Conservation (phyloP, 495 filamentous ascomycete genomes). For the Hypoxylon rickii region DNA sequence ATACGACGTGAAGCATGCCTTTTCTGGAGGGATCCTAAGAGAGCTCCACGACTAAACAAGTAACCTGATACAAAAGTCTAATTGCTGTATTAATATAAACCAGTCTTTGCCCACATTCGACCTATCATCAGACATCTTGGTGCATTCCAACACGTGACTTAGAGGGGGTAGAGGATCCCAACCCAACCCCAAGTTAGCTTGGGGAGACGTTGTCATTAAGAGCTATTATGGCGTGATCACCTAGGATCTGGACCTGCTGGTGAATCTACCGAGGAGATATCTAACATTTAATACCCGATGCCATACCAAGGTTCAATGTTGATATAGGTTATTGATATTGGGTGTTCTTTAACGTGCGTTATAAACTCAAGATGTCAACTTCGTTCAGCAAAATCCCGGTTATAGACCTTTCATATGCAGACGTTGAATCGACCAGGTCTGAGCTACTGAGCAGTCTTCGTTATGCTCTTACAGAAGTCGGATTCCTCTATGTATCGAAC, state of each 20-base stretch:
- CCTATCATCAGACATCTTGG: too few species aligned
- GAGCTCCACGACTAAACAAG: slow-evolving; percentile 26
- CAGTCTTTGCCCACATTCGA: too few species aligned
- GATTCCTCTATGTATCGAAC: slow-evolving; percentile 59
- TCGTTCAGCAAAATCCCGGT: slow-evolving; percentile 50
- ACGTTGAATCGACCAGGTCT: slow-evolving; percentile 24
- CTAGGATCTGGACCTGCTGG: slow-evolving; percentile 9
- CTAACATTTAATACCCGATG: too few species aligned
- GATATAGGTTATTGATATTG: too few species aligned
- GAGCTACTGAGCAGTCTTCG: slow-evolving; percentile 47
- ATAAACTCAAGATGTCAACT: slow-evolving; percentile 21
- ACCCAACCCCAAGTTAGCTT: slow-evolving; percentile 10
- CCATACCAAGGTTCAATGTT: too few species aligned
- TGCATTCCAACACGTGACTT: slow-evolving; percentile 25
- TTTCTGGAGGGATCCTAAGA: slow-evolving; percentile 32
- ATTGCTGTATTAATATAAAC: slow-evolving; percentile 10
- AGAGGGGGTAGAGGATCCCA: slow-evolving; percentile 7
- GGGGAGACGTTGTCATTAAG: slow-evolving; percentile 14
- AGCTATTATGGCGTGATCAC: slow-evolving; percentile 25
- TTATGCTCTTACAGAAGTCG: slow-evolving; percentile 52
- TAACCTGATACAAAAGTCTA: not conserved
- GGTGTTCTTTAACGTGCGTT: not conserved
- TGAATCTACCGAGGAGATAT: not conserved
- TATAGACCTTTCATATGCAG: slow-evolving; percentile 51
- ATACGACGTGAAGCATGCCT: slow-evolving; percentile 30